phyloP scores from a whole-genome alignment of 768 basidiomycete genomes.

The Mycena venus region DNA sequence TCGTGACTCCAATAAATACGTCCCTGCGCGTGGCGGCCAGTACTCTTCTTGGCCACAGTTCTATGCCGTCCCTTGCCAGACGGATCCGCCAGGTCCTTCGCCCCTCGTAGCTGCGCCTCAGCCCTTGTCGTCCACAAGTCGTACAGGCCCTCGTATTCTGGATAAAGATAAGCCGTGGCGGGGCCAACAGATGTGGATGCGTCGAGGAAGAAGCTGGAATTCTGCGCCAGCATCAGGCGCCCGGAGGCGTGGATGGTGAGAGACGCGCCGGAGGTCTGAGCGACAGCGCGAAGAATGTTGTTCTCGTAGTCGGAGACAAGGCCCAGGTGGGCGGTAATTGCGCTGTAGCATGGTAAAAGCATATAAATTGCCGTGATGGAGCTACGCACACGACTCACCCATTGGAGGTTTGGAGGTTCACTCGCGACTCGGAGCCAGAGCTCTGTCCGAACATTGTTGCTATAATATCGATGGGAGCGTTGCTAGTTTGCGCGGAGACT shows the following conservation, averaged over 20 bases:
- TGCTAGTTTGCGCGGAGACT: background rate
- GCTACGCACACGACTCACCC: background rate
- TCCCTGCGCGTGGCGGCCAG: background rate
- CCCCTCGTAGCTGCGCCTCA: background rate
- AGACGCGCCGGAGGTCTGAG: conserved; percentile 1
- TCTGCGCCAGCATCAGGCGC: background rate
- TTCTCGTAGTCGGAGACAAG: background rate
- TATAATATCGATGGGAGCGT: background rate
- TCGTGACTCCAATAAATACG: conserved; percentile 1
- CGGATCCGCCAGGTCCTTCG: background rate
- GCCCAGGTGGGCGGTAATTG: background rate
- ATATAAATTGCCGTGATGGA: background rate
- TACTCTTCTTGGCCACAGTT: background rate
- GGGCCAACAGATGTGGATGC: conserved; percentile 9
- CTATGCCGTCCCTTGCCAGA: background rate
- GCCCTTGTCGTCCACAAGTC: conserved; percentile 15
- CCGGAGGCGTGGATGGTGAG: background rate
- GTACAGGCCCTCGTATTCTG: conserved; percentile 19
- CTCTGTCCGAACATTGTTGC: conserved; percentile 13
- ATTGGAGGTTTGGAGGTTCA: conserved; percentile 23
- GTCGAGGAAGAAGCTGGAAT: conserved; percentile 11
- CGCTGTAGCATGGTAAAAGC: background rate
- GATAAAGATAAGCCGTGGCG: background rate
- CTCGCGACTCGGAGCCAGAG: conserved; percentile 1
- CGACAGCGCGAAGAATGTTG: background rate